Base-by-base conservation (phyloP, 768 basidiomycete genomes). In the Paxillus involutus region DNA sequence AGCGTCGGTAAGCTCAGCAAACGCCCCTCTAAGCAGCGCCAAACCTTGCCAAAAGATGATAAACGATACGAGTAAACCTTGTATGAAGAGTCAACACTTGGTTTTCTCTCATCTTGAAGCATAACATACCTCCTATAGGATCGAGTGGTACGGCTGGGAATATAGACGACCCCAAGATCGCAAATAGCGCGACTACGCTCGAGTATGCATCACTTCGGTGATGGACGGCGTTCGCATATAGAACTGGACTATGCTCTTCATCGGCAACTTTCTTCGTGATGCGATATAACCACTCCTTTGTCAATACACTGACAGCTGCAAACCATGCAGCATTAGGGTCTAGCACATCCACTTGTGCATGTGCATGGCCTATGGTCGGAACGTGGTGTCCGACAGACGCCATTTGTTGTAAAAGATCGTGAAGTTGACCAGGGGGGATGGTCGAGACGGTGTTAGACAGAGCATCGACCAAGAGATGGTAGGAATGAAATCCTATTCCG, bases 321-420 rank as follows among this genome's bases (percentile, higher is more conserved):
- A 98, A 95, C 94, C 95, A 98, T 29, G 94, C 94, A 17, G 97
- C 97, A 65, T 98, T 94, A 40, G 92, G 89, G 66, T 97, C 94
- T 6, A 97, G 76, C 6, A 74, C 71, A 37, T 75, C 81, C 1
- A 74, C 72, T 19, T 85, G 83, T 3, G 74, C 72, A 61, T 86
- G 84, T 36, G 62, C 74, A 63, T 90, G 83, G 8, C 69, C 75
- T 32, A 84, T 80, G 19, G 64, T 45, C 6, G 85, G 82, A 11
- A 82, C 64, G n/a, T 74, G 73, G 29, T 84, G 80, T 21, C 81
- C 84, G 35, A 77, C 74, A 14, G 80, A 73, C 11, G 84, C 78
- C 17, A 85, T 70, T 35, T 76, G 78, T 17, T 80, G 75, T 16
- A 94, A 69, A n/a, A 87, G 68, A 37, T 85, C 80, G 58, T 87